These are phyloP conservation scores for Lipomyces spencermartinsiae DNA, from an alignment of 805 yeast species.

Conservation along the genomic window DNA sequence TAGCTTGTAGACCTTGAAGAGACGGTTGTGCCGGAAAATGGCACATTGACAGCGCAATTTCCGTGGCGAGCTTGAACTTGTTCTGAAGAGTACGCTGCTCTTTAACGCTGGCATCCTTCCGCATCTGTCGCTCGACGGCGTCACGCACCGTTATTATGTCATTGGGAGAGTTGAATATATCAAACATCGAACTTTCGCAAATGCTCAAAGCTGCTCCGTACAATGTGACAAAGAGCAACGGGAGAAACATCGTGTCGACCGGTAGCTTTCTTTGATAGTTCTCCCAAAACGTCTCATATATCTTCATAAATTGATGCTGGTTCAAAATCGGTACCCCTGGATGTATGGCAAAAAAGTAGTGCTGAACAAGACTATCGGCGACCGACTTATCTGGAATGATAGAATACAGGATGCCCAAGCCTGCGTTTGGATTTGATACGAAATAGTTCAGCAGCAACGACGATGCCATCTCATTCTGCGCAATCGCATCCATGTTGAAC, in stretches of 20 bases:
- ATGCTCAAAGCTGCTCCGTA: conserved; percentile 26
- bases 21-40: conserved; percentile 29
- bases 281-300: conserved; percentile 26
- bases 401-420: conserved; percentile 9
- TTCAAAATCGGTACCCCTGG: conserved; percentile 28
- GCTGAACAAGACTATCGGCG: conserved; percentile 21
- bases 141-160: conserved; percentile 16
- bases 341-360: conserved; percentile 29
- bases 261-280: background rate
- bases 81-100: conserved; percentile 17
- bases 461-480: conserved; percentile 19
- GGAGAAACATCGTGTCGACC: conserved; percentile 13
- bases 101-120: conserved; percentile 6
- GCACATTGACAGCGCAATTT: conserved; percentile 19
- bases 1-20: conserved; percentile 22
- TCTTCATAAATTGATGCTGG: background rate
- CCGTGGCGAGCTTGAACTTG: conserved; percentile 22
- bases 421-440: conserved; percentile 17
- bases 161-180: conserved; percentile 9
- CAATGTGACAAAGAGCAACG: conserved; percentile 22
- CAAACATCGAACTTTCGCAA: conserved; percentile 23
- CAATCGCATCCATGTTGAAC: conserved; percentile 20
- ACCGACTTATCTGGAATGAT: conserved; percentile 20
- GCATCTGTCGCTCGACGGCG: conserved; percentile 8
- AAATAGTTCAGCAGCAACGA: conserved; percentile 16